A percentile compares a stretch with the other conserved stretches of the same genome.
Conservation (phyloP, 768 basidiomycete species). For the Leccinum incarnatum region DNA sequence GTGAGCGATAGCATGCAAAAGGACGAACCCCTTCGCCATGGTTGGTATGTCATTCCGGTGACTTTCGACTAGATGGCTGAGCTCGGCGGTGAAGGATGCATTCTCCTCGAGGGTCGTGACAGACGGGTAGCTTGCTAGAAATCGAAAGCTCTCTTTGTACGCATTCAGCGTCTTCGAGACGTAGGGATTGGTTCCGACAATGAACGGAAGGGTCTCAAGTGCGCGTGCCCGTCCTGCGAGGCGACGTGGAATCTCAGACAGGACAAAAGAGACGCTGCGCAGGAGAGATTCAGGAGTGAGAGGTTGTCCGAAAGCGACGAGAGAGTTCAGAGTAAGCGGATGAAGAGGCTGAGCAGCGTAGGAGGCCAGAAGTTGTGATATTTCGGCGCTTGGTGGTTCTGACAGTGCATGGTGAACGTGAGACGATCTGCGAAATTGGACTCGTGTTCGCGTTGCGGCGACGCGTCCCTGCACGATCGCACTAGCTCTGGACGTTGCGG, state of each 20-base stretch:
- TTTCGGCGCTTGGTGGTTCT: conserved; percentile 48
- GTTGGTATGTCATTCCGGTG: conserved; percentile 89
- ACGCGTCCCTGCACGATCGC: conserved; percentile 1
- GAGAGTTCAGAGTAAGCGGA: conserved; percentile 66
- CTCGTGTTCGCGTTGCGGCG: conserved; percentile 1
- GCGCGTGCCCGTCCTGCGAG: conserved; percentile 73
- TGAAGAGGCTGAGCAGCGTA: conserved; percentile 63
- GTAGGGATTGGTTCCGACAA: conserved; percentile 87
- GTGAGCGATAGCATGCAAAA: conserved; percentile 1
- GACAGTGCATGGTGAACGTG: conserved; percentile 40
- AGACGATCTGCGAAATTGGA: conserved; percentile 14
- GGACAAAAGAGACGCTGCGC: conserved; percentile 68
- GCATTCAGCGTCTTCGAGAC: conserved; percentile 68
- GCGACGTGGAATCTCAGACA: conserved; percentile 74
- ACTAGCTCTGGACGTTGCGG: conserved; percentile 6
- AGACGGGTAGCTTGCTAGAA: conserved; percentile 63
- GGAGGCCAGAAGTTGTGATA: conserved; percentile 58
- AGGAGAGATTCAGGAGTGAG: conserved; percentile 68
- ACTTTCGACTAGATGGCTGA: conserved; percentile 68
- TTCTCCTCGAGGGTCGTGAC: conserved; percentile 72
- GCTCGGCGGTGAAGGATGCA: conserved; percentile 57
- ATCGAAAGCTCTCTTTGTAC: conserved; percentile 67
- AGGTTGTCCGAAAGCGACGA: conserved; percentile 75
- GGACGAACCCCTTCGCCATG: conserved; percentile 78
- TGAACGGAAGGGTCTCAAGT: conserved; percentile 77